Base-by-base conservation (phyloP, 2,329 filamentous ascomycete genomes). In the Metarhizium brunneum region DNA sequence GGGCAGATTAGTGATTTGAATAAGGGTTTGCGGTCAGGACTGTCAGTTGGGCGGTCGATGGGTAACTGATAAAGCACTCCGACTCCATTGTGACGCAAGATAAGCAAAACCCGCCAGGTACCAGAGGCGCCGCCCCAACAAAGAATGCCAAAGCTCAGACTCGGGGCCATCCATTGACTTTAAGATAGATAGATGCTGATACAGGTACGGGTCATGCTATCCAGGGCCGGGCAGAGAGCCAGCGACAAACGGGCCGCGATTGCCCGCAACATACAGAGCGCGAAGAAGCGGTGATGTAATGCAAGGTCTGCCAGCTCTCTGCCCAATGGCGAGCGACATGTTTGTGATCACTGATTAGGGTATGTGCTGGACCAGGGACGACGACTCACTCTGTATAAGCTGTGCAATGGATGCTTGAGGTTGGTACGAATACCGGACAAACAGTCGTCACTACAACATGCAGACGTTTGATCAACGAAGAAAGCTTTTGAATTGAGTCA, bases 41-140 rank as follows among this genome's bases (percentile, higher is more conserved):
- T 45, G n/a, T 20, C 47, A 20, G 38, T 4, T 53, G 47, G 18
- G 38, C 20, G 47, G 45, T 13, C 43, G 50, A 35, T 10, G 38
- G 52, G 52, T 52, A 29, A 52, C 52, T 50, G 55, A 57, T 54
- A 52, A 57, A 47, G 55, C 51, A n/a, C 13, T 30, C 47, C 50
- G 50, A 36, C 25, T 8, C 13, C 13, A 29, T 30, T 30, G 48
- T 47, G 25, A 47, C 35, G 53, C 53, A 49, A 55, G 57, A 59
- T 59, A 59, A 56, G 57, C 43, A 30, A 45, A 47, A 20, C 11
- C n/a, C 20, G 25, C n/a, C 18, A 48, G 49, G 32, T 10, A 42
- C 32, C 40, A 48, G 40, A 42, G 7, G 29, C 43, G 14, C 49
- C 36, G 54, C 49, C 32, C 32, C n/a, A 20, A 36, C 32, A 35